Evolutionary conservation across 495 filamentous ascomycete genomes (phyloP).

Genomic region (Bacidia gigantensis): DNA sequence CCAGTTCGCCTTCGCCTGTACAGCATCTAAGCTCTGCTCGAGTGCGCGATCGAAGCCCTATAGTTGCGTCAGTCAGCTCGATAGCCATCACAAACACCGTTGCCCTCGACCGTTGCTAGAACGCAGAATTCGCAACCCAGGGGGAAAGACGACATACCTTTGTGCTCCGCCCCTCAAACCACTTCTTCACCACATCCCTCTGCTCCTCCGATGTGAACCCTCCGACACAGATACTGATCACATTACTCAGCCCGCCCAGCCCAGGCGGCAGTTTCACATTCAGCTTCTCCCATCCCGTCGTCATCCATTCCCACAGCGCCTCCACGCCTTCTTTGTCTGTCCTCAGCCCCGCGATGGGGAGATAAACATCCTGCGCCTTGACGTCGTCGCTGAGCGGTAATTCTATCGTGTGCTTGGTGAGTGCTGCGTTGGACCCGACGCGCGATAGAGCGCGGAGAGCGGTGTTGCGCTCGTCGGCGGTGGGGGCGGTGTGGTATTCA

Average conservation of each 20-base stretch:
- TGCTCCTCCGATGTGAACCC: constrained; percentile 69
- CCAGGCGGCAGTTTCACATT: constrained; percentile 65
- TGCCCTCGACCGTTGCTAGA: neutral
- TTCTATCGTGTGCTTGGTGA: constrained; percentile 68
- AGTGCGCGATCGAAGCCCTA: constrained; percentile 46
- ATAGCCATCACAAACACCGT: neutral
- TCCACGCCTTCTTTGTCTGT: constrained; percentile 65
- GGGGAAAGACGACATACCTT: constrained; percentile 38
- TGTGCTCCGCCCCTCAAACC: constrained; percentile 69
- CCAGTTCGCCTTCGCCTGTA: constrained; percentile 48
- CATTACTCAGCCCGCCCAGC: constrained; percentile 67
- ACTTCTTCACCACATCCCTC: constrained; percentile 57
- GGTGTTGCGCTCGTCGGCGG: constrained; percentile 90
- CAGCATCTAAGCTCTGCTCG: constrained; percentile 46
- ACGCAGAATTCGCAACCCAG: neutral
- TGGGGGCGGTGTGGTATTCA: constrained; percentile 72
- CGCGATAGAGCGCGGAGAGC: constrained; percentile 77
- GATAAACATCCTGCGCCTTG: constrained; percentile 92
- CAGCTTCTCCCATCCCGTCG: constrained; percentile 71
- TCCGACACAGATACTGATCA: constrained; percentile 72
- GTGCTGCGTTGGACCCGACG: constrained; percentile 49
- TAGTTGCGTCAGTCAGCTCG: constrained; percentile 11
- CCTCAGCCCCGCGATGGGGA: constrained; percentile 66
- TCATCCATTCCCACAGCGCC: constrained; percentile 71
- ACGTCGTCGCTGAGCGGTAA: constrained; percentile 70